Percentiles rank a stretch among this genome's conserved stretches.
Evolutionary conservation across 2,329 filamentous ascomycete species (phyloP).

Genomic region (Claviceps citrina): DNA sequence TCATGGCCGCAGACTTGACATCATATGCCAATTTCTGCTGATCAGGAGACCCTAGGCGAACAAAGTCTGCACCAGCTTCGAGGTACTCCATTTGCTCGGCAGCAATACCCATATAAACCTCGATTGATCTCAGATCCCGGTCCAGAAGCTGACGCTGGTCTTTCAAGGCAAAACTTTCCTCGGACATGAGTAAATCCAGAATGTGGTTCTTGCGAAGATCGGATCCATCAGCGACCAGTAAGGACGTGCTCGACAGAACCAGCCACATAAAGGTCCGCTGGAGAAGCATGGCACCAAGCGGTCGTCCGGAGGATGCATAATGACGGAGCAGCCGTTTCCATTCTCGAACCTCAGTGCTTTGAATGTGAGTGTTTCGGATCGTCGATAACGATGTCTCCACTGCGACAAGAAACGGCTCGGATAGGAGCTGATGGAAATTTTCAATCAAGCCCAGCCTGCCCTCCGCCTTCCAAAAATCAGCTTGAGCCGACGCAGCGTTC

Average conservation of each 20-base stretch:
- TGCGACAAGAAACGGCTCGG: constrained; percentile 69
- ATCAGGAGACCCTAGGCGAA: constrained; percentile 62
- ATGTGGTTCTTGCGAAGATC: constrained; percentile 47
- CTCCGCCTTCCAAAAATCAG: constrained; percentile 63
- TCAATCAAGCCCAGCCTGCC: constrained; percentile 62
- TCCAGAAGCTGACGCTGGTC: constrained; percentile 24
- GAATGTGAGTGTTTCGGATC: constrained; percentile 61
- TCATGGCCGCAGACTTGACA: constrained; percentile 68
- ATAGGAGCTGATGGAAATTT: constrained; percentile 56
- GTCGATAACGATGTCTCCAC: constrained; percentile 84
- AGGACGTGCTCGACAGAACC: constrained; percentile 61
- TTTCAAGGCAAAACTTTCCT: constrained; percentile 30
- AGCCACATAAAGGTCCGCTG: constrained; percentile 81
- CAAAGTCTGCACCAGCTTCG: constrained; percentile 79
- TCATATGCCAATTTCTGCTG: constrained; percentile 77
- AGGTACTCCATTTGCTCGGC: constrained; percentile 72
- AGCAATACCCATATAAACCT: constrained; percentile 55
- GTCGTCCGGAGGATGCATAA: constrained; percentile 64
- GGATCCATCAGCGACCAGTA: constrained; percentile 51
- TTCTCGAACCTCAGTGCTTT: constrained; percentile 53
- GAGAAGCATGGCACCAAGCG: constrained; percentile 79
- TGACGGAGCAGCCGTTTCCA: constrained; percentile 80
- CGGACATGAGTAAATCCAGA: constrained; percentile 56
- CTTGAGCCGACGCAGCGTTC: constrained; percentile 61
- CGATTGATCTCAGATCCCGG: constrained; percentile 39